Percentiles rank a stretch among this genome's conserved stretches.
Conservation (phyloP, 306 rosid species). For the Quercus parvula region DNA sequence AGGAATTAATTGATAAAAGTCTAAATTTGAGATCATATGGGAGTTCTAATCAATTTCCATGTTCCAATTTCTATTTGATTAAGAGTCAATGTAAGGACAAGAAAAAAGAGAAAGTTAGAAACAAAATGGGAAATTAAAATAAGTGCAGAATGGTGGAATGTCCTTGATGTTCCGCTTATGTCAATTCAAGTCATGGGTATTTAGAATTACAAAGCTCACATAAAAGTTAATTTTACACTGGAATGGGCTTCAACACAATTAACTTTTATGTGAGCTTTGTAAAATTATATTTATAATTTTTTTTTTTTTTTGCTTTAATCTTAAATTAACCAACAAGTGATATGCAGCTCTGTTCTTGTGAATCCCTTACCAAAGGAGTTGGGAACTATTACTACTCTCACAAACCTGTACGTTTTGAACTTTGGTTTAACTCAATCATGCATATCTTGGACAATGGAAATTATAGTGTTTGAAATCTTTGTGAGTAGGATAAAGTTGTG, state of each 20-base stretch:
- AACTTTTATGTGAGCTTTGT: conserved; percentile 10
- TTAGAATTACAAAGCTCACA: background rate
- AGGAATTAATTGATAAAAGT: background rate
- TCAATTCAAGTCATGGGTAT: background rate
- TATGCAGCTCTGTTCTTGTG: conserved; percentile 20
- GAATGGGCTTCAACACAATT: conserved; percentile 24
- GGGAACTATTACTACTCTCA: conserved; percentile 25
- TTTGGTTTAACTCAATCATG: background rate
- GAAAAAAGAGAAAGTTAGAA: background rate
- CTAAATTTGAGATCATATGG: background rate
- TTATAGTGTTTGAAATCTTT: too few species aligned
- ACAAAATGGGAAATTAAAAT: background rate
- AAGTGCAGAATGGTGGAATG: background rate
- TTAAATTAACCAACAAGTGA: background rate
- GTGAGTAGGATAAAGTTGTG: too few species aligned
- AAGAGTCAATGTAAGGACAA: background rate
- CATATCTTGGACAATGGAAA: background rate
- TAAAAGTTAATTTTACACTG: background rate
- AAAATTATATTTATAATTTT: background rate
- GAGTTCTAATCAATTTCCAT: background rate
- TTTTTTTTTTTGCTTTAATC: background rate
- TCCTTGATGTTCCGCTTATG: background rate
- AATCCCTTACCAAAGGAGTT: conserved; percentile 31
- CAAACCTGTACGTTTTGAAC: conserved; percentile 18
- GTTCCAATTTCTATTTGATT: background rate